Base-by-base conservation (phyloP, 2,329 filamentous ascomycete genomes). In the Penicillium sp. region DNA sequence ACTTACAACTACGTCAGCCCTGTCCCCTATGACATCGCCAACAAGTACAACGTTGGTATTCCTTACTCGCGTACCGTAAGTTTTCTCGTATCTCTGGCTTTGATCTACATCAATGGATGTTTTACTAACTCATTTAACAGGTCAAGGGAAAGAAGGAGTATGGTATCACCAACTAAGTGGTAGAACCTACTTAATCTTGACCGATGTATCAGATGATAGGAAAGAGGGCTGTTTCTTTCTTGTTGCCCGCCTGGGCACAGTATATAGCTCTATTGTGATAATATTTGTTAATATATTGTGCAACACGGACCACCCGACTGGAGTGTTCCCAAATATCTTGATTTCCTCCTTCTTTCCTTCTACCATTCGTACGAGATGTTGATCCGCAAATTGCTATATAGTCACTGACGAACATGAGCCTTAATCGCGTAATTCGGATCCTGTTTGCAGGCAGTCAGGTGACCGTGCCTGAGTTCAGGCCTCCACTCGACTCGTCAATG, bases 1-100 rank as follows among this genome's bases (percentile, higher is more conserved):
- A 71, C 67, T 11, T 70, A 71, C 57, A 67, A 74, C 59, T 74
- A 74, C 57, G 68, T 62, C 15, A 72, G 66, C 53, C 72, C 72
- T 14, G 66, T 72, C 42, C 70, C 70, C 1, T 70, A 66, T 46
- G 65, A 72, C 35, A 55, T 59, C n/a, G 3, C 54, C 43, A 62
- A 52, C 42, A 58, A 60, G 33, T 68, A 65, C 56, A 72, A 71
- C 33, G 25, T 63, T 20, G 63, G 63, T 44, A 55, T 66, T 20
- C 60, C 62, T 52, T 66, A 58, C 55, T 56, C 45, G 48, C 63
- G 63, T 48, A 59, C 53, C 41, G 33, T 57, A 26, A 59, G 61
- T 53, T 31, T 51, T 49, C 29, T 6, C 12, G 12, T 15, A 14
- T 15, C 3, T 42, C 27, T 7, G 12, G 12, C 8, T 22, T 15